Evolutionary conservation across 345 rosid genomes (phyloP).

Genomic region (Pugionium dolabratum): DNA sequence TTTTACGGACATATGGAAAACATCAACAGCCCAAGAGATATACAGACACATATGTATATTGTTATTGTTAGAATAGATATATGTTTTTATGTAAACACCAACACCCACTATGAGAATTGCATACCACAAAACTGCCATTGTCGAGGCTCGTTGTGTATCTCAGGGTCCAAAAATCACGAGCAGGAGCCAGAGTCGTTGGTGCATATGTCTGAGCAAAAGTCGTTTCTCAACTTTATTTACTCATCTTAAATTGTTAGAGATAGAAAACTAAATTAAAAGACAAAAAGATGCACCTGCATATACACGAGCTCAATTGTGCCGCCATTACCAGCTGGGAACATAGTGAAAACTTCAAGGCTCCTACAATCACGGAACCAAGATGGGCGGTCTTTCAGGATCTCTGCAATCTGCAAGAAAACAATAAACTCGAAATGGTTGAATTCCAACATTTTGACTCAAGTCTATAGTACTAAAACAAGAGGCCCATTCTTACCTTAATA

Average conservation of each 20-base stretch:
- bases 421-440: background rate
- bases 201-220: slow-evolving; percentile 67
- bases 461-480: background rate
- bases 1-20: slow-evolving; percentile 23
- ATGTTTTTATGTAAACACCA: background rate
- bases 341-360: slow-evolving; percentile 93
- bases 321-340: slow-evolving; percentile 94
- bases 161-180: slow-evolving; percentile 97
- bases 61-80: too few relatives aligned
- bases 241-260: background rate
- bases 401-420: slow-evolving; percentile 65
- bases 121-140: slow-evolving; percentile 99
- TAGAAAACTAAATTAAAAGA: slow-evolving; percentile 11
- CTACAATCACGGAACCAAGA: slow-evolving; percentile 99
- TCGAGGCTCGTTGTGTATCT: slow-evolving; percentile 91
- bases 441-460: background rate
- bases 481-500: slow-evolving; percentile 54
- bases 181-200: slow-evolving; percentile 97
- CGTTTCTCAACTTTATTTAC: slow-evolving; percentile 20
- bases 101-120: slow-evolving; percentile 11
- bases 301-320: slow-evolving; percentile 94
- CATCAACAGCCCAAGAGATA: background rate
- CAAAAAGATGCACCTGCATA: slow-evolving; percentile 62
- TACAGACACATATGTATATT: background rate
- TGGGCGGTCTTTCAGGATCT: slow-evolving; percentile 97